These are phyloP conservation scores for Neurospora sp. DNA, from an alignment of 495 filamentous ascomycete species.

Conservation along the genomic window DNA sequence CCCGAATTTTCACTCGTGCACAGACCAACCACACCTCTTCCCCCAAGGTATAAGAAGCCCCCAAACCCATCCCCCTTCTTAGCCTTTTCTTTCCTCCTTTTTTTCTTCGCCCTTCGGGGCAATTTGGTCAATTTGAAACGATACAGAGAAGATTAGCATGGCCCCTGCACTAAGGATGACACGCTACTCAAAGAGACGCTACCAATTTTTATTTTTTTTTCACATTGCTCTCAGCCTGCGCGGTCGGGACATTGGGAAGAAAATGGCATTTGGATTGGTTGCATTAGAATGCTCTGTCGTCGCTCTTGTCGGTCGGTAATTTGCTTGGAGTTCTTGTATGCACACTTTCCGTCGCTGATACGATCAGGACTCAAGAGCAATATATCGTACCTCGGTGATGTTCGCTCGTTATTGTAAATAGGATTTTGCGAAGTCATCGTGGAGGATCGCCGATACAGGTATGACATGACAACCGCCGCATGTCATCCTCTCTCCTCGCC, in stretches of 20 bases:
- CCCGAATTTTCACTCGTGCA: conserved; percentile 13
- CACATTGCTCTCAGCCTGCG: conserved; percentile 20
- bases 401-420: not conserved
- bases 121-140: conserved; percentile 33
- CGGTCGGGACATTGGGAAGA: conserved; percentile 20
- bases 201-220: conserved; percentile 75
- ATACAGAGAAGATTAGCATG: conserved; percentile 96
- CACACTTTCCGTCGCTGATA: not conserved
- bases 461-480: not conserved
- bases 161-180: conserved; percentile 99
- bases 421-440: not conserved
- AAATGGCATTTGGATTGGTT: not conserved
- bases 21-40: conserved; percentile 1
- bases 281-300: not conserved
- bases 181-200: conserved; percentile 98
- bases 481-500: not conserved
- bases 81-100: conserved; percentile 12
- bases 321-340: not conserved
- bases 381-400: not conserved
- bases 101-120: conserved; percentile 20
- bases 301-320: not conserved
- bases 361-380: not conserved
- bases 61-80: conserved; percentile 1
- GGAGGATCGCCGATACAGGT: not conserved
- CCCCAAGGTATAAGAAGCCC: conserved; percentile 5